phyloP scores from a whole-genome alignment of 352 stramenopile species.

The Paralagenidium karlingii region DNA sequence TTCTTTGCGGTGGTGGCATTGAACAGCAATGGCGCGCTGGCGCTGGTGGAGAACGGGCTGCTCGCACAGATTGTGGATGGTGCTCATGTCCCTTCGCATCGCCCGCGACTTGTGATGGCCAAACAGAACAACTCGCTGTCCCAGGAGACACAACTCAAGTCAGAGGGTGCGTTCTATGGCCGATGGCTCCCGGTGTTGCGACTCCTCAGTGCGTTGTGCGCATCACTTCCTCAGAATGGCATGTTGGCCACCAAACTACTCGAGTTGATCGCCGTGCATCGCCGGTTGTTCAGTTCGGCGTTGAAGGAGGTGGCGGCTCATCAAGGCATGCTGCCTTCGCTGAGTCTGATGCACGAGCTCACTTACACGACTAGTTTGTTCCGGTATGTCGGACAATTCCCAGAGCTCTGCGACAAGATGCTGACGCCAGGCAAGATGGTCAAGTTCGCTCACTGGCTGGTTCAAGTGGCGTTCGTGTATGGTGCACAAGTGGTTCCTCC shows the following conservation, averaged over 20 bases:
- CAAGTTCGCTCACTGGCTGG: slow-evolving; percentile 55
- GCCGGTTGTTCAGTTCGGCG: slow-evolving; percentile 54
- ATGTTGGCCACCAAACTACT: slow-evolving; percentile 43
- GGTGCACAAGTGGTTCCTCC: slow-evolving; percentile 40
- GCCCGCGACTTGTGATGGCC: slow-evolving; percentile 40
- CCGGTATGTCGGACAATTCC: slow-evolving; percentile 64
- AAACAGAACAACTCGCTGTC: no score
- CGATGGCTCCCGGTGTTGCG: slow-evolving; percentile 70
- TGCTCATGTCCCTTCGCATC: slow-evolving; percentile 50
- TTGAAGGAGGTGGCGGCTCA: slow-evolving; percentile 28
- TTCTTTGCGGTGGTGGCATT: slow-evolving; percentile 53
- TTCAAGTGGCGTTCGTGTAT: slow-evolving; percentile 57
- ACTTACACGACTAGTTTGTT: slow-evolving; percentile 72
- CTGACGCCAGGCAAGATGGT: slow-evolving; percentile 52
- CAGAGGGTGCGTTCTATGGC: slow-evolving; percentile 51
- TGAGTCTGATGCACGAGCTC: slow-evolving; percentile 52
- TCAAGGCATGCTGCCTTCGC: slow-evolving; percentile 18
- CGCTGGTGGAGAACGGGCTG: slow-evolving; percentile 56
- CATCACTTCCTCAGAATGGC: slow-evolving; percentile 55
- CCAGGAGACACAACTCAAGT: slow-evolving; percentile 14
- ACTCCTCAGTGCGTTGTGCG: slow-evolving; percentile 38
- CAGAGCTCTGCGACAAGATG: slow-evolving; percentile 49
- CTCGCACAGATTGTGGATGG: slow-evolving; percentile 47
- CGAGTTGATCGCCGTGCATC: slow-evolving; percentile 42
- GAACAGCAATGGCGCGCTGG: slow-evolving; percentile 46